phyloP scores from a whole-genome alignment of 805 yeast genomes.

The Hanseniaspora vineae region DNA sequence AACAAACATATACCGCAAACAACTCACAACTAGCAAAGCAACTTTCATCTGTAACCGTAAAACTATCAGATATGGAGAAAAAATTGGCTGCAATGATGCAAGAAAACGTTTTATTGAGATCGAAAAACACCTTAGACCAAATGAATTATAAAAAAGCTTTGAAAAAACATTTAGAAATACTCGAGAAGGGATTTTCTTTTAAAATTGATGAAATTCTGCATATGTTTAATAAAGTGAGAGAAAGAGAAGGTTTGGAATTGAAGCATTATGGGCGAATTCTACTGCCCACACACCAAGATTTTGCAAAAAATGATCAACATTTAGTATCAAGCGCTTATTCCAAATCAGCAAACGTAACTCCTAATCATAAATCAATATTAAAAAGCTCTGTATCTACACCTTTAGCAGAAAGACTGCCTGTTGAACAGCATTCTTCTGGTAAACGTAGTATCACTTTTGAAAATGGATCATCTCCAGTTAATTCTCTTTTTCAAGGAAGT shows the following conservation, averaged over 20 bases:
- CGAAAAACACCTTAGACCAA: slow-evolving; percentile 22
- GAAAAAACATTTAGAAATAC: slow-evolving; percentile 24
- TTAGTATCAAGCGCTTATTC: too few relatives aligned
- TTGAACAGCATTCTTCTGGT: too few relatives aligned
- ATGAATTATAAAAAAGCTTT: slow-evolving; percentile 22
- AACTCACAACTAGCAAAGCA: slow-evolving; percentile 49
- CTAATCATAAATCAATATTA: too few relatives aligned
- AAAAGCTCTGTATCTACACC: too few relatives aligned
- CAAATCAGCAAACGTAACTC: too few relatives aligned
- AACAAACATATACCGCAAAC: slow-evolving; percentile 19
- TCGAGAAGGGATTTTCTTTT: slow-evolving; percentile 30
- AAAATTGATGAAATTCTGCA: slow-evolving; percentile 34
- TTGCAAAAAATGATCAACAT: too few relatives aligned
- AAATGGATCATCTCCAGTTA: too few relatives aligned
- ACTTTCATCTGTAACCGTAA: slow-evolving; percentile 39
- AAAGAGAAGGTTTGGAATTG: slow-evolving; percentile 26
- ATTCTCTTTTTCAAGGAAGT: too few relatives aligned
- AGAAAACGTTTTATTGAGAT: slow-evolving; percentile 35
- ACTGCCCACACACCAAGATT: background rate
- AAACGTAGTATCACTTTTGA: too few relatives aligned
- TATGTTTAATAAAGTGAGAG: slow-evolving; percentile 29
- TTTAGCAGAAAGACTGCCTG: too few relatives aligned
- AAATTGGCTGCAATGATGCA: slow-evolving; percentile 35
- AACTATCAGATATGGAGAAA: slow-evolving; percentile 39
- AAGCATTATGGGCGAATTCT: slow-evolving; percentile 2